Base-by-base conservation (phyloP, 176 grass and related monocot genomes). In the Coix lacrymajobi region DNA sequence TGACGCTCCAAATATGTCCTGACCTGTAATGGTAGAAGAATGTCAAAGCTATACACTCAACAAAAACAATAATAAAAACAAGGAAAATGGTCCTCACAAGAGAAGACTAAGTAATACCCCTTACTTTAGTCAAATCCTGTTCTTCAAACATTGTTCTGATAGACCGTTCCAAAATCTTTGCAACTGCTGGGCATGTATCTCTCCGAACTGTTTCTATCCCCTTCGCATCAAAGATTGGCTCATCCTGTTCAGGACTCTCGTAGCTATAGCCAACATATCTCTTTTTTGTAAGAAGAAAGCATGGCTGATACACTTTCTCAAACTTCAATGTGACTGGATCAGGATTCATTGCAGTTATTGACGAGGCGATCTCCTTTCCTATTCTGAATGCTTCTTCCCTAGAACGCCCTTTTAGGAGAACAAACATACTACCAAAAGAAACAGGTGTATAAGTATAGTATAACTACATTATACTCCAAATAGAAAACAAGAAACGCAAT, bases 231-330 rank as follows among this genome's bases (percentile, higher is more conserved):
- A 98, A 98, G 62, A 80, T 82, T 67, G 95, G 88, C 33, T 86
- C 84, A 34, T 72, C 81, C 62, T 95, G 92, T 88, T 88, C 90
- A 56, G 92, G 90, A 77, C 75, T 90, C 82, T 98, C 92, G 9
- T 98, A 98, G 85, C 95, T 98, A 84, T 95, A 95, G 52, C 95
- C 95, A 82, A 98, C 92, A 79, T 98, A 98, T 63, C 95, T 90
- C 76, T 98, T 98, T 86, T 98, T 98, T 24, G 95, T 91, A 76
- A 98, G 95, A 89, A 95, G 92, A 89, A 98, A 95, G 69, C 92
- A 98, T 31, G 95, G 92, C 70, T 95, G 76, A 78, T 98, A 95
- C n/a, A 95, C 90, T 80, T 98, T 98, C 78, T 98, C 92, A 4
- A 98, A 88, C 75, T 98, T 98, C 37, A 98, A 80, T 66, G 90